Evolutionary conservation across 306 rosid species (phyloP), one percentile per base, ranked within the genome.

Genomic region (Vigna reflexopilosa): DNA sequence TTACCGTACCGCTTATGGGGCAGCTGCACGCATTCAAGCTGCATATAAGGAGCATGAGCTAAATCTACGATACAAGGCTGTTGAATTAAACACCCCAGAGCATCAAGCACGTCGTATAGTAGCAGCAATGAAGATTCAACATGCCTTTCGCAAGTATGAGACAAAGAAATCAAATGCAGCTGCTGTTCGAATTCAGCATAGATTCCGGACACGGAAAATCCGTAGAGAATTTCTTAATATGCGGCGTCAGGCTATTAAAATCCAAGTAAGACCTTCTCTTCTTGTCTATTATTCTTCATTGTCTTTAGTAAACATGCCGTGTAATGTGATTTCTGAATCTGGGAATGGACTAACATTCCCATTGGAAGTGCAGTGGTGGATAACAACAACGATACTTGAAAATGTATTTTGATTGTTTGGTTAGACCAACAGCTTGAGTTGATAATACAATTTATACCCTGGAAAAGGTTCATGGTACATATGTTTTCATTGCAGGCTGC

Each of bases 51-150:
- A 93, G 80, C 95, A 66, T 70, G 64, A 97, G 5, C 77, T 91
- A 14, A 93, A 91, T 83, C 56, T 83, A 76, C 83, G 74, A 50
- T 66, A 89, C 13, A 34, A 67, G 47, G 83, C 80, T 4, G 65
- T 96, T 83, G 73, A 83, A 72, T 15, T 34, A 67, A 67, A 58
- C 26, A 64, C 6, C 70, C 90, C 97, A 0, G 98, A 93, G 90
- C 89, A 36, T 61, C 94, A 96, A 87, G 98, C 98, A 52, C 97
- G 89, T 24, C 62, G 64, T 52, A 96, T 96, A 49, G 72, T 96
- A 78, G 98, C 99, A 48, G 99, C 99, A 85, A 75, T 96, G 99
- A 93, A 80, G 86, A 96, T 96, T 85, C 99, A 96, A 63, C 99
- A 96, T 88, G 99, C 98, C 77, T 96, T 83, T 73, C 97, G 93